These are phyloP conservation scores for Tetrahymena elliotti DNA, from an alignment of 73 alveolate species.

Conservation along the genomic window DNA sequence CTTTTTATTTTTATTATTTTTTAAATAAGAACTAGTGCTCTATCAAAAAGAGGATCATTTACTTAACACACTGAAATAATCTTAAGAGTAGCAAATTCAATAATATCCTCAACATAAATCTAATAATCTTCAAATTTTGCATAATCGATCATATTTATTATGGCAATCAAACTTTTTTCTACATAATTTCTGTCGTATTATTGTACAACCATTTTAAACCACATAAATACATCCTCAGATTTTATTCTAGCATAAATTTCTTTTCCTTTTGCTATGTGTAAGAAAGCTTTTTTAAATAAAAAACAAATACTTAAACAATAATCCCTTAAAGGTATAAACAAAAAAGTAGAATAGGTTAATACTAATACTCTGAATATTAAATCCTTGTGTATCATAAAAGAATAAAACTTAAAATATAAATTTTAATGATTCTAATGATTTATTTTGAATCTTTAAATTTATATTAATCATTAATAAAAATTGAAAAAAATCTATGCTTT, in stretches of 20 bases:
- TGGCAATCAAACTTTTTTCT: background rate
- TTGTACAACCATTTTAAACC: background rate
- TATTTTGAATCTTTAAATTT: too few relatives aligned
- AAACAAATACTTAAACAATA: too few relatives aligned
- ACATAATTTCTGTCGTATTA: background rate
- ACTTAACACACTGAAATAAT: background rate
- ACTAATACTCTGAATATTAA: too few relatives aligned
- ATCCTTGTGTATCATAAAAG: too few relatives aligned
- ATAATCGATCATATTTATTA: background rate
- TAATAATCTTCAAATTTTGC: background rate
- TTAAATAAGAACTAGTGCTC: background rate
- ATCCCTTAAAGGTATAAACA: too few relatives aligned
- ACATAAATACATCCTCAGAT: background rate
- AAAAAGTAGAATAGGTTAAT: too few relatives aligned
- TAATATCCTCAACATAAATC: background rate
- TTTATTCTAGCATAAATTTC: background rate
- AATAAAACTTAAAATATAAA: too few relatives aligned
- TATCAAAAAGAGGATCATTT: background rate
- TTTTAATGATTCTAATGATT: too few relatives aligned
- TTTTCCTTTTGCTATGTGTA: background rate
- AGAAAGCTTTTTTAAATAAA: background rate
- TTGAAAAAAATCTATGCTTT: too few relatives aligned
- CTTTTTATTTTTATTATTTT: background rate
- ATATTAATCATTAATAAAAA: too few relatives aligned
- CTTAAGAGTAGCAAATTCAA: background rate